Evolutionary conservation across 2,329 filamentous ascomycete species (phyloP).

Genomic region (Huntiella abstrusa): DNA sequence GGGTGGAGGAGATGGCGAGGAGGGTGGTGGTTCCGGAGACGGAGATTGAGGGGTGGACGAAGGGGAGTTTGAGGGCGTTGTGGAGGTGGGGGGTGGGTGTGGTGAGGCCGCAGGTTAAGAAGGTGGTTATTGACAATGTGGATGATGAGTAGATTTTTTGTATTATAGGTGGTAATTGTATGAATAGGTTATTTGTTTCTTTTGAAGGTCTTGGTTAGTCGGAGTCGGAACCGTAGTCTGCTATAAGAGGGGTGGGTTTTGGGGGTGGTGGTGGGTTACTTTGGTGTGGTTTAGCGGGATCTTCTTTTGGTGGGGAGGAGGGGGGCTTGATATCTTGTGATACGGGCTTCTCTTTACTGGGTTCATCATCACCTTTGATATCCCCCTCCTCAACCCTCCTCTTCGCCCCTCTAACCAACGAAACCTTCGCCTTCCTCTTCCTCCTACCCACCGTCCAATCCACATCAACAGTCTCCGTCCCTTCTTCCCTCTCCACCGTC

Average conservation of each 20-base stretch:
- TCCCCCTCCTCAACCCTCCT: constrained; percentile 16
- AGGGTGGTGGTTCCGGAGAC: constrained; percentile 45
- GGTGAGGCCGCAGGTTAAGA: constrained; percentile 21
- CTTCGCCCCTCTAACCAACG: constrained; percentile 18
- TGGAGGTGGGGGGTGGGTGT: constrained; percentile 31
- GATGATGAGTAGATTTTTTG: constrained; percentile 17
- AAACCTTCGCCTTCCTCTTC: constrained; percentile 12
- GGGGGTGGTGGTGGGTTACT: not conserved
- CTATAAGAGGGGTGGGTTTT: constrained; percentile 21
- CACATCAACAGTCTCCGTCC: constrained; percentile 14
- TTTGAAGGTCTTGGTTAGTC: constrained; percentile 1
- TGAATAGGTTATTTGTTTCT: constrained; percentile 8
- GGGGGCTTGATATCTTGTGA: not conserved
- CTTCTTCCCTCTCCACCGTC: constrained; percentile 13
- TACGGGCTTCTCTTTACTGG: not conserved
- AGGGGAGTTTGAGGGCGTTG: constrained; percentile 35
- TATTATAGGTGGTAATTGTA: constrained; percentile 6
- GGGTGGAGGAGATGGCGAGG: constrained; percentile 49
- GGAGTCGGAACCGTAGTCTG: constrained; percentile 34
- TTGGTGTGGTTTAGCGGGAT: too few relatives aligned
- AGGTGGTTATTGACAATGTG: constrained; percentile 22
- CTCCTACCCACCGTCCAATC: constrained; percentile 17
- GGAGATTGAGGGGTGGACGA: constrained; percentile 51
- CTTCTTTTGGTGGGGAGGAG: not conserved
- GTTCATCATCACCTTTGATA: not conserved